Evolutionary conservation across 2,329 filamentous ascomycete genomes (phyloP).

Genomic region (Monosporascus sp.): DNA sequence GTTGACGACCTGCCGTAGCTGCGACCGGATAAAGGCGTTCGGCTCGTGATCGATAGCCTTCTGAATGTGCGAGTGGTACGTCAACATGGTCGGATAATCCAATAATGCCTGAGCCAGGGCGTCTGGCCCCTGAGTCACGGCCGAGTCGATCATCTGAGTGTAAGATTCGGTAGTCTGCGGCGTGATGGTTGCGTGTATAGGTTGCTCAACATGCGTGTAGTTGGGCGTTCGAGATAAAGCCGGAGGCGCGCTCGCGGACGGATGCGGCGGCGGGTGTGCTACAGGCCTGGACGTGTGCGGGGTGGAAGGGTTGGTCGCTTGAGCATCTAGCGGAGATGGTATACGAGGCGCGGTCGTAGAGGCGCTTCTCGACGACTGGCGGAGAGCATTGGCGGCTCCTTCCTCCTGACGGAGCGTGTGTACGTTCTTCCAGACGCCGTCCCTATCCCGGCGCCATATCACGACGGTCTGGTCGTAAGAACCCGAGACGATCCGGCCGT

Average conservation of each 20-base stretch:
- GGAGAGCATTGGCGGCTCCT: conserved; percentile 48
- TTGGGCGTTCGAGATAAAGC: conserved; percentile 18
- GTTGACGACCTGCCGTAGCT: conserved; percentile 46
- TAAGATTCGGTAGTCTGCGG: conserved; percentile 37
- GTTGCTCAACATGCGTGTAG: conserved; percentile 25
- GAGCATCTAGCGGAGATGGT: conserved; percentile 9
- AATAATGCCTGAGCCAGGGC: conserved; percentile 41
- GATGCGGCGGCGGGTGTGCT: conserved; percentile 11
- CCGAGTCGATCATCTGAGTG: conserved; percentile 46
- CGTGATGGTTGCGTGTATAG: conserved; percentile 27
- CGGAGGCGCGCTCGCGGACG: conserved; percentile 20
- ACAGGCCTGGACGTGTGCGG: conserved; percentile 6
- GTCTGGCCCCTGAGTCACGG: conserved; percentile 44
- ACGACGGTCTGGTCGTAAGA: conserved; percentile 96
- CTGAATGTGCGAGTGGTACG: conserved; percentile 44
- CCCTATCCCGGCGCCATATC: conserved; percentile 83
- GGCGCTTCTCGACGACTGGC: conserved; percentile 11
- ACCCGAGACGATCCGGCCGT: conserved; percentile 92
- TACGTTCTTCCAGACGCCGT: conserved; percentile 77
- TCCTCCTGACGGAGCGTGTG: conserved; percentile 73
- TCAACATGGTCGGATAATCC: conserved; percentile 44
- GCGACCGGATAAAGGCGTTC: conserved; percentile 41
- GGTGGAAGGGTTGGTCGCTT: conserved; percentile 2
- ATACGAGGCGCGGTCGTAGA: conserved; percentile 8
- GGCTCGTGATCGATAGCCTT: conserved; percentile 46